These are phyloP conservation scores for Avicennia marina DNA, from an alignment of 257 asterid genomes.

Conservation along the genomic window DNA sequence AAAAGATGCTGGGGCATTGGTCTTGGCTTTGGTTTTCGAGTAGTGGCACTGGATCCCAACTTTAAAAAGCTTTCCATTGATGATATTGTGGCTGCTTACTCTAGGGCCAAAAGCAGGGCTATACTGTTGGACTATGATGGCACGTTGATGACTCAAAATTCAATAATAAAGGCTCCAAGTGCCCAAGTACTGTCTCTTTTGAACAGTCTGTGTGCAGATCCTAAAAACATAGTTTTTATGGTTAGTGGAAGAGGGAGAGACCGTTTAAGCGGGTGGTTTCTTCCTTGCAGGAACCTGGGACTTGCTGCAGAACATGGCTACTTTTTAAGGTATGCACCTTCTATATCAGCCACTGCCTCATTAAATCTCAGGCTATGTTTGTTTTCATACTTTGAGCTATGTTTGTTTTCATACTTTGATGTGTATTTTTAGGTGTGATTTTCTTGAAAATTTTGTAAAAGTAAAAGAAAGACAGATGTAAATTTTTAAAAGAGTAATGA, in stretches of 20 bases:
- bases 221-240: constrained; percentile 61
- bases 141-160: constrained; percentile 89
- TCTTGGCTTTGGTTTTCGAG: constrained; percentile 89
- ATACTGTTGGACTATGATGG: constrained; percentile 92
- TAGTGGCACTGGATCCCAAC: constrained; percentile 84
- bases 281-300: constrained; percentile 71
- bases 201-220: constrained; percentile 61
- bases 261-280: constrained; percentile 77
- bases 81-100: constrained; percentile 64
- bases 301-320: constrained; percentile 96
- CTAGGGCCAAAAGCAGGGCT: constrained; percentile 63
- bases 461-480: too few relatives aligned
- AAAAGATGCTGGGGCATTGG: constrained; percentile 91
- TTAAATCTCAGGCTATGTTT: too few relatives aligned
- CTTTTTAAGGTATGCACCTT: constrained; percentile 75
- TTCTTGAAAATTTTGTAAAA: too few relatives aligned
- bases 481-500: too few relatives aligned
- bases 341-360: too few relatives aligned
- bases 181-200: constrained; percentile 67
- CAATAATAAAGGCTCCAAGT: constrained; percentile 66
- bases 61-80: constrained; percentile 75
- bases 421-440: too few relatives aligned
- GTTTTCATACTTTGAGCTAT: too few relatives aligned
- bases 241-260: constrained; percentile 91
- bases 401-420: too few relatives aligned